Evolutionary conservation across 148 eudicot genomes (phyloP), one percentile per base, ranked within the genome.

Genomic region (Cornus kousa): DNA sequence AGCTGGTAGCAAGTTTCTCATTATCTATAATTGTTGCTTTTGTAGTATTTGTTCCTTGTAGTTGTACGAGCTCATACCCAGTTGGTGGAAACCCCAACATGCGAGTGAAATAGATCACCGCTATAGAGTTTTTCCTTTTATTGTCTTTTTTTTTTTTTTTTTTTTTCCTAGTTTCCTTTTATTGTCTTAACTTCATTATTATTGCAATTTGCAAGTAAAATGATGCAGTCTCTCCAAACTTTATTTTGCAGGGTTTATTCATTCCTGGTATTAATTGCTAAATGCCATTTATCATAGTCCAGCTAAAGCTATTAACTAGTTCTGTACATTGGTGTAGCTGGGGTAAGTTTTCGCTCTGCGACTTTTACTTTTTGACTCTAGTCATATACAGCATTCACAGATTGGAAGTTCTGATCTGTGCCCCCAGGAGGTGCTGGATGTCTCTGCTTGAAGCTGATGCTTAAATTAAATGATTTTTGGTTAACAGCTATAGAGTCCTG

Each of bases 301-400:
- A 91, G 74, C 82, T 43, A 90, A 83, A 89, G 92, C 74, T 89
- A 87, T 59, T 68, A 60, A 35, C n/a, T 67, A 46, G 24, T 24
- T 24, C 11, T 65, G 46, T 66, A 46, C 4, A 13, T 24, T 23
- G 22, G 19, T 12, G 24, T 43, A 53, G 35, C 28, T 32, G 35
- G 12, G 39, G 9, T 46, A 22, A 5, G 28, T 11, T 68, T 22
- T 68, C 20, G 20, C 32, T 50, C 73, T 48, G 16, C 13, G 28
- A 50, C 55, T 50, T 68, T 62, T 77, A 28, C 11, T 55, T 76
- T 66, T 28, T 1, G 24, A 53, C 59, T 53, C 13, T 43, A 31
- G 46, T 13, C 17, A 35, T 32, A 40, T 66, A 11, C n/a, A 16
- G 46, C 57, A 31, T 43, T 37, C 10, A 24, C 32, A 11, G 35